Conservation (phyloP, 108 stramenopile genomes). For the Ochromonas danica region DNA sequence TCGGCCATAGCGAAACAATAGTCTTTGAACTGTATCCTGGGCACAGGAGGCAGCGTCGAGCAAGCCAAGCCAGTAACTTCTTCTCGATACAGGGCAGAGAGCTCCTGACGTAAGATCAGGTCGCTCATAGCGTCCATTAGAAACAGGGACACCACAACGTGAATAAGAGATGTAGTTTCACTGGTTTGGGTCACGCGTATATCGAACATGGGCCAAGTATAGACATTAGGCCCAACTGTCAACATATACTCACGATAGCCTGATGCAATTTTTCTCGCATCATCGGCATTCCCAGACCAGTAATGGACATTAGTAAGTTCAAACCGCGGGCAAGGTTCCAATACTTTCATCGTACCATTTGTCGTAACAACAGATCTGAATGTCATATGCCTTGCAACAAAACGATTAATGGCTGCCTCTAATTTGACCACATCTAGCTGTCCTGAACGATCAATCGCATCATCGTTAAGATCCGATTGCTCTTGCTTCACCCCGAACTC, state of each 20-base stretch:
- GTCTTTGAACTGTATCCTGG: not conserved
- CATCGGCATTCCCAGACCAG: not conserved
- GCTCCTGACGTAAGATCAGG: conserved; percentile 35
- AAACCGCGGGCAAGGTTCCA: not conserved
- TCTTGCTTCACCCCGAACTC: not conserved
- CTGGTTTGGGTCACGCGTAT: not conserved
- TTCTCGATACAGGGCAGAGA: not conserved
- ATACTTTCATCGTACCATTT: conserved; percentile 23
- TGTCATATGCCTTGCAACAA: conserved; percentile 16
- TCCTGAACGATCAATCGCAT: not conserved
- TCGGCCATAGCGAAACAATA: not conserved
- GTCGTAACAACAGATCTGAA: not conserved
- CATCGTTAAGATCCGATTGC: not conserved
- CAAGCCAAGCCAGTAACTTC: not conserved
- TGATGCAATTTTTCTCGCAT: not conserved
- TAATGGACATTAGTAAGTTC: not conserved
- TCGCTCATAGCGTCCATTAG: conserved; percentile 36
- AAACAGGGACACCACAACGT: conserved; percentile 34
- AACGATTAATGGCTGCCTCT: not conserved
- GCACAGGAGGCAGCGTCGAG: not conserved
- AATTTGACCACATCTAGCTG: conserved; percentile 25
- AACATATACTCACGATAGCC: not conserved
- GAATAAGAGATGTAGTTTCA: not conserved
- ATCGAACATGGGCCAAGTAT: conserved; percentile 36
- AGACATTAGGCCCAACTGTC: not conserved